Base-by-base conservation (phyloP, 768 basidiomycete species). In the Tricholoma furcatifolium region DNA sequence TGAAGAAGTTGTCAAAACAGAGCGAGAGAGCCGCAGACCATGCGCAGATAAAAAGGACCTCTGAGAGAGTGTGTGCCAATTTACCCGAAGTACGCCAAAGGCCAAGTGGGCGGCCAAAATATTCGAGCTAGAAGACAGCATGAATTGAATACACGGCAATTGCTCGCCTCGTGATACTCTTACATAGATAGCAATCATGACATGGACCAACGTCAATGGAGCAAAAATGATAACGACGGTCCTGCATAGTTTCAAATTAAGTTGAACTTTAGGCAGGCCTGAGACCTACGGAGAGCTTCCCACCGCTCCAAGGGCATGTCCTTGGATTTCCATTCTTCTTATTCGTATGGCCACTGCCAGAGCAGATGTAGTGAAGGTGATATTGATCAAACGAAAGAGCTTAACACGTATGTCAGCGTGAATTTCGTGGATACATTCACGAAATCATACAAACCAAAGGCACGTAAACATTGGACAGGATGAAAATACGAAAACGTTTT, bases 1-100 rank as follows among this genome's bases (percentile, higher is more conserved):
- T 94, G 72, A 94, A 93, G 69, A 86, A 93, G 64, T 96, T 92
- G 76, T 95, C 91, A 70, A 95, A 92, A 56, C 82, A 84, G 48
- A 95, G 85, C 15, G 91, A 91, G 49, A 95, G 78, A 14, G 88
- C 85, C 30, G 91, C 89, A 52, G 91, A 92, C 92, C 93, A 96
- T n/a, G 88, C 82, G 69, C 93, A 95, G 60, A 93, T 93, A 67
- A 92, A 93, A 50, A 92, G 75, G 41, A 93, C 88, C 74, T 96
- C 94, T 42, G 84, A 79, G 30, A 95, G 80, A 6, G 93, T 95
- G 63, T 94, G 87, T 2, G 88, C 83, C 34, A 94, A 80, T 69
- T 95, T 95, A 45, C 76, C 83, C 30, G 91, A 91, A 30, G 93
- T 93, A 47, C 81, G 79, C 94, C 94, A 96, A 27, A 96, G 74